Evolutionary conservation across 2,329 filamentous ascomycete genomes (phyloP).

Genomic region (Alternaria ventricosa): DNA sequence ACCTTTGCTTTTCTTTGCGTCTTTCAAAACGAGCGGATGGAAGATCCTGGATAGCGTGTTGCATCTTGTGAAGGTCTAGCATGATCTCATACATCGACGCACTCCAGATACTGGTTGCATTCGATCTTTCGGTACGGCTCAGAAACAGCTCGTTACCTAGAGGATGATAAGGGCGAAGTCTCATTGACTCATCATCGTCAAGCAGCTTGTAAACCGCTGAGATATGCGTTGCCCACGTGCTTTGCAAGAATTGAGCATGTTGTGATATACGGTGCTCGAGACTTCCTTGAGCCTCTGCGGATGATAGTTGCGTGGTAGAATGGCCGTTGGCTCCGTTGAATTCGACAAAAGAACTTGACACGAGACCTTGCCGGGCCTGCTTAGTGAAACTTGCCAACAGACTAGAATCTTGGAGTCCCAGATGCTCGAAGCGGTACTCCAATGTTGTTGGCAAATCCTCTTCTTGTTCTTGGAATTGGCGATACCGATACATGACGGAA

Average conservation of each 20-base stretch:
- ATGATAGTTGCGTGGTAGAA: not conserved
- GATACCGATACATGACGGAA: constrained; percentile 49
- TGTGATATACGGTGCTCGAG: constrained; percentile 12
- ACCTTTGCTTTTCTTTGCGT: constrained; percentile 44
- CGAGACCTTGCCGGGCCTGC: constrained; percentile 28
- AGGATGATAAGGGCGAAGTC: constrained; percentile 50
- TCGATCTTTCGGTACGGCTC: constrained; percentile 22
- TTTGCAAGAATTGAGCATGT: constrained; percentile 44
- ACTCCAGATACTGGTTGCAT: constrained; percentile 18
- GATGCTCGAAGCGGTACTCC: constrained; percentile 42
- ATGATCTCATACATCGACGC: constrained; percentile 38
- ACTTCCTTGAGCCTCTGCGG: not conserved
- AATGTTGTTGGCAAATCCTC: constrained; percentile 13
- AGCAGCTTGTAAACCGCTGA: constrained; percentile 10
- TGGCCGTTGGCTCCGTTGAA: constrained; percentile 3
- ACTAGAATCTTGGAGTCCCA: constrained; percentile 41
- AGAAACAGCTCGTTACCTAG: constrained; percentile 55
- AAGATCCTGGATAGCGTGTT: constrained; percentile 31
- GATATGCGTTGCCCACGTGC: constrained; percentile 23
- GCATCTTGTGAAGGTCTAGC: constrained; percentile 42
- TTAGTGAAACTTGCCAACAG: constrained; percentile 41
- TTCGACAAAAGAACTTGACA: not conserved
- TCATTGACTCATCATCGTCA: constrained; percentile 18
- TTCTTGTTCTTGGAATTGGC: constrained; percentile 31
- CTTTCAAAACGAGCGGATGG: constrained; percentile 43